Evolutionary conservation across 192 early-diverging fungal species (phyloP).

Genomic region (Gigaspora rosea): DNA sequence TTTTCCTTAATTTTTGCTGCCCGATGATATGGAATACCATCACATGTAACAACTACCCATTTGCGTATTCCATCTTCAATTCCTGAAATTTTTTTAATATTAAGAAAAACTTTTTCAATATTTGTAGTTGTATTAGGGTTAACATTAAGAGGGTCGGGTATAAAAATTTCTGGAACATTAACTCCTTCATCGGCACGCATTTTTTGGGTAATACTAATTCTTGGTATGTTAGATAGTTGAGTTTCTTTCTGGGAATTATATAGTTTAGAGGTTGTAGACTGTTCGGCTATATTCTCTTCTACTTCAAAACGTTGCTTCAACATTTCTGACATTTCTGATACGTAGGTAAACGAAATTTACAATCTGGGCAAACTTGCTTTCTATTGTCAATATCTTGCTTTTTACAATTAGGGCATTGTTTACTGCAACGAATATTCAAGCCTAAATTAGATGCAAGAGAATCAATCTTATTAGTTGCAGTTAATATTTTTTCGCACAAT

Average conservation of each 20-base stretch:
- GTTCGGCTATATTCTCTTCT: not conserved
- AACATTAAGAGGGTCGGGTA: conserved; percentile 15
- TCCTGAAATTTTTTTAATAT: conserved; percentile 21
- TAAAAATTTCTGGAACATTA: conserved; percentile 7
- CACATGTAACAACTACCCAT: no score
- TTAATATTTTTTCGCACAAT: no score
- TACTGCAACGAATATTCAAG: no score
- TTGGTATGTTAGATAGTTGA: not conserved
- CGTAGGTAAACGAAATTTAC: not conserved
- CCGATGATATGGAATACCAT: no score
- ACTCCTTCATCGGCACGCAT: not conserved
- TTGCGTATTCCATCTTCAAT: conserved; percentile 20
- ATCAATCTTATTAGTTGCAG: no score
- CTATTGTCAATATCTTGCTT: no score
- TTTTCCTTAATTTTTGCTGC: no score
- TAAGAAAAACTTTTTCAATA: conserved; percentile 15
- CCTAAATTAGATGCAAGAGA: no score
- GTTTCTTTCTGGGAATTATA: not conserved
- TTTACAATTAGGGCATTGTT: no score
- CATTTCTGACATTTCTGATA: conserved; percentile 18
- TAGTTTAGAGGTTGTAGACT: conserved; percentile 1
- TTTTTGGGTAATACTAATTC: conserved; percentile 16
- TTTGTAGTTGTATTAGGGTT: conserved; percentile 20
- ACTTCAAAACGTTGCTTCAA: not conserved
- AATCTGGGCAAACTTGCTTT: no score